Conservation (phyloP, 768 basidiomycete genomes). For the Austroboletus festivus region DNA sequence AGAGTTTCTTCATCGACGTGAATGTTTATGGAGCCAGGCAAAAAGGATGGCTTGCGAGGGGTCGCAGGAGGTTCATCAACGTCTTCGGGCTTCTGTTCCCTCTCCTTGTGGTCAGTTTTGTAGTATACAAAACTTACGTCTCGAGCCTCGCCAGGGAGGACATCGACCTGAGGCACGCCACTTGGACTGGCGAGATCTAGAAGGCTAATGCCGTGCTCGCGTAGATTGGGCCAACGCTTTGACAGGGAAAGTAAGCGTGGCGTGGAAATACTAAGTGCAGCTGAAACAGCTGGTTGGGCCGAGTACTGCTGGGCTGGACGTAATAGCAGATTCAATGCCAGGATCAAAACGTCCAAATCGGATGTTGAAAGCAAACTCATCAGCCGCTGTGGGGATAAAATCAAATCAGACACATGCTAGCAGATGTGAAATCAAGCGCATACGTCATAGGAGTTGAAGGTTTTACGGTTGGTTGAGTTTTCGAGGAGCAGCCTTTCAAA, state of each 20-base stretch:
- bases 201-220: conserved; percentile 76
- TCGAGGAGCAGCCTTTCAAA: conserved; percentile 90
- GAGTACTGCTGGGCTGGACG: conserved; percentile 96
- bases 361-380: conserved; percentile 84
- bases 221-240: conserved; percentile 78
- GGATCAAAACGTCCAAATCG: conserved; percentile 84
- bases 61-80: conserved; percentile 41
- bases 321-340: conserved; percentile 80
- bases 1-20: conserved; percentile 62
- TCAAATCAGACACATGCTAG: conserved; percentile 2
- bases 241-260: conserved; percentile 79
- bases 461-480: conserved; percentile 97
- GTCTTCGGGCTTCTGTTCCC: conserved; percentile 47
- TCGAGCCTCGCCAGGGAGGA: conserved; percentile 67
- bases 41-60: conserved; percentile 44
- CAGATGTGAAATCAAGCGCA: conserved; percentile 32
- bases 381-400: conserved; percentile 58
- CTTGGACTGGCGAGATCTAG: conserved; percentile 65
- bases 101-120: conserved; percentile 51
- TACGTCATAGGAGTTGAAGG: conserved; percentile 95
- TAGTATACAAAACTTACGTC: conserved; percentile 85
- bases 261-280: conserved; percentile 77
- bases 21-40: conserved; percentile 53
- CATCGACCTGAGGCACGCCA: conserved; percentile 50
- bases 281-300: conserved; percentile 78